A percentile compares a stretch with the other conserved stretches of the same genome.
phyloP scores from a whole-genome alignment of 257 asterid genomes.

The Linderniella brevidens region DNA sequence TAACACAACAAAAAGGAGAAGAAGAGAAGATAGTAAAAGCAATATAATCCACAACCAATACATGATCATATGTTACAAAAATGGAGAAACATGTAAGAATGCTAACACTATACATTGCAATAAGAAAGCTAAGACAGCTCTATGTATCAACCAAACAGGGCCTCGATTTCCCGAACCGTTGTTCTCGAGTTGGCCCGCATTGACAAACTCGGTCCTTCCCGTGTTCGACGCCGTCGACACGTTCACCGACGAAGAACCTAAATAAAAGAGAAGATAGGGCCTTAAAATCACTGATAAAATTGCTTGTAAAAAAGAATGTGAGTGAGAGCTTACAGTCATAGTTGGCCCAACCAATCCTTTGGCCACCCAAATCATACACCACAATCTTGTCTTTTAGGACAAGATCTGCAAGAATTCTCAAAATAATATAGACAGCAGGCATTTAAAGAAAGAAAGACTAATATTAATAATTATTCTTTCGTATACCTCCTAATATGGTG shows the following conservation, averaged over 20 bases:
- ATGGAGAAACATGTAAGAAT: conserved; percentile 18
- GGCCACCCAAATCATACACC: conserved; percentile 70
- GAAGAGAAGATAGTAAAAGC: no score
- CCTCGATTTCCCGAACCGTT: conserved; percentile 18
- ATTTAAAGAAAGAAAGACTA: no score
- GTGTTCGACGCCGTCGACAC: conserved; percentile 49
- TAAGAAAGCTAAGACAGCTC: conserved; percentile 16
- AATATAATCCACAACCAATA: no score
- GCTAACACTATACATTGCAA: conserved; percentile 29
- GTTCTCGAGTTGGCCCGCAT: conserved; percentile 39
- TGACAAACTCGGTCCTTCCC: conserved; percentile 54
- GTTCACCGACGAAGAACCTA: conserved; percentile 55
- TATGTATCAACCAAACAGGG: no score
- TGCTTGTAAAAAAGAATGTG: no score
- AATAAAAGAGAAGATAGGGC: conserved; percentile 1
- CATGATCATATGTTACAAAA: conserved; percentile 16
- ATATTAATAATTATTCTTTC: no score
- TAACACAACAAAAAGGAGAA: no score
- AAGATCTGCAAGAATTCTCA: conserved; percentile 46
- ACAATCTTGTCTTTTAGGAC: conserved; percentile 74
- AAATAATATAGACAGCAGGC: no score
- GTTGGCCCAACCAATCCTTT: conserved; percentile 74
- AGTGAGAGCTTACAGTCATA: conserved; percentile 65
- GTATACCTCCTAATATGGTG: conserved; percentile 81
- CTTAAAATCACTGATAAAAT: not conserved